Percentiles rank a stretch among this genome's conserved stretches.
Conservation (phyloP, 257 asterid species). For the Apocynum venetum region DNA sequence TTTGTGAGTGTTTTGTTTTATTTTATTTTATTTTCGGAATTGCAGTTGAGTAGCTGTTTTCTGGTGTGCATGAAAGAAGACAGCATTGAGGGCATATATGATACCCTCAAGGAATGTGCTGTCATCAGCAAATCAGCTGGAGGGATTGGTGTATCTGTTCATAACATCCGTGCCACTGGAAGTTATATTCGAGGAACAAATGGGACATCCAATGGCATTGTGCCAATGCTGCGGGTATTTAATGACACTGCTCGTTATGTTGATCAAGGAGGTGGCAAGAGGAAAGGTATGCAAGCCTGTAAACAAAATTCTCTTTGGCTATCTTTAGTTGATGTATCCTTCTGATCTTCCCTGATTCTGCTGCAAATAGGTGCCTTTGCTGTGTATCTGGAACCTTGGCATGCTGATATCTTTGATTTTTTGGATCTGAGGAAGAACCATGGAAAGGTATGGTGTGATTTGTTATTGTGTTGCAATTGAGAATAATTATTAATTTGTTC, state of each 20-base stretch:
- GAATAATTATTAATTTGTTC: background rate
- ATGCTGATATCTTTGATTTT: conserved; percentile 82
- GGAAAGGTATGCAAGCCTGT: conserved; percentile 56
- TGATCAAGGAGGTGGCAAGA: conserved; percentile 98
- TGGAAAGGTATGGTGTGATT: conserved; percentile 61
- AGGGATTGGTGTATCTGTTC: conserved; percentile 89
- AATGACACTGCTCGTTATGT: conserved; percentile 96
- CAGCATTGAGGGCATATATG: conserved; percentile 95
- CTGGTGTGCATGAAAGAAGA: conserved; percentile 95
- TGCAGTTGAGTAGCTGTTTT: conserved; percentile 96
- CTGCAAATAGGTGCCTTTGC: conserved; percentile 81
- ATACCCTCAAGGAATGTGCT: conserved; percentile 95
- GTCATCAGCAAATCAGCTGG: conserved; percentile 98
- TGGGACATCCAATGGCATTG: conserved; percentile 93
- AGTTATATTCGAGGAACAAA: conserved; percentile 97
- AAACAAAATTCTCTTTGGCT: background rate
- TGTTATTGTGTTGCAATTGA: background rate
- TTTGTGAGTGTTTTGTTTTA: background rate
- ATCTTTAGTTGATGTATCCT: background rate
- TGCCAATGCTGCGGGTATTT: conserved; percentile 93
- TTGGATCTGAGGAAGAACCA: conserved; percentile 91
- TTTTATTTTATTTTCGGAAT: background rate
- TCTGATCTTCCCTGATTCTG: conserved; percentile 14
- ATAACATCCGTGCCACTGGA: conserved; percentile 94
- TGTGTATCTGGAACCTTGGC: conserved; percentile 99